These are phyloP conservation scores for Neoarthrinium moseri DNA, from an alignment of 2,329 filamentous ascomycete species.

Conservation along the genomic window DNA sequence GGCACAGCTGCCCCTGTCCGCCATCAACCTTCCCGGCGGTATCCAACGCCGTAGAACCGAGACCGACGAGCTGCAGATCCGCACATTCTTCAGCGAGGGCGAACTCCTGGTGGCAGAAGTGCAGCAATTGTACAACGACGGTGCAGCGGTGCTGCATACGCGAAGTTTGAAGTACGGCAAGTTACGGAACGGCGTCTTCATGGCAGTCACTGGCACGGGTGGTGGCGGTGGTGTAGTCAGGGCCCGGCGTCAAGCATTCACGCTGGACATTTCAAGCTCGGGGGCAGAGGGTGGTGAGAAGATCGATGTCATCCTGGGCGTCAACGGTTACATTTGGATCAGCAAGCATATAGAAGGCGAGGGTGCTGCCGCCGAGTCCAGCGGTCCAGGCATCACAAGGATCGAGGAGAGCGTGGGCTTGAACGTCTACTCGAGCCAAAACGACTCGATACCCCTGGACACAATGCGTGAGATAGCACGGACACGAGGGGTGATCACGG, in stretches of 20 bases:
- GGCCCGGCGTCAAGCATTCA: slow-evolving; percentile 84
- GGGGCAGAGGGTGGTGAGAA: slow-evolving; percentile 46
- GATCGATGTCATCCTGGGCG: slow-evolving; percentile 85
- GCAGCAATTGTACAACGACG: slow-evolving; percentile 83
- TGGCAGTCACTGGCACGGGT: slow-evolving; percentile 76
- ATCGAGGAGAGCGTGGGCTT: slow-evolving; percentile 84
- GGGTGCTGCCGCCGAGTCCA: slow-evolving; percentile 41
- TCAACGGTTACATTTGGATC: slow-evolving; percentile 98
- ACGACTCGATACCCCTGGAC: slow-evolving; percentile 74
- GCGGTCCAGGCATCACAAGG: slow-evolving; percentile 67
- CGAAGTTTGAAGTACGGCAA: slow-evolving; percentile 92
- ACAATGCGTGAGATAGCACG: slow-evolving; percentile 87
- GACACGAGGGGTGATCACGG: slow-evolving; percentile 76
- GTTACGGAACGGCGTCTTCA: slow-evolving; percentile 87
- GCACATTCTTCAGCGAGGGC: slow-evolving; percentile 94
- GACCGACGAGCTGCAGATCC: slow-evolving; percentile 95
- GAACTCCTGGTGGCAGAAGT: slow-evolving; percentile 94
- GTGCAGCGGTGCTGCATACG: slow-evolving; percentile 84
- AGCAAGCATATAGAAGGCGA: slow-evolving; percentile 73
- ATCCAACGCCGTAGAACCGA: slow-evolving; percentile 89
- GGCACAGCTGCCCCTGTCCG: slow-evolving; percentile 78
- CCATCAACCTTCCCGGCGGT: slow-evolving; percentile 93
- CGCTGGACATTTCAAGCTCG: slow-evolving; percentile 53
- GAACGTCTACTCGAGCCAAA: slow-evolving; percentile 92
- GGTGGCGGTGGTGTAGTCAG: slow-evolving; percentile 85